These are phyloP conservation scores for Didymella sp. DNA, from an alignment of 2,329 filamentous ascomycete genomes.

Conservation along the genomic window DNA sequence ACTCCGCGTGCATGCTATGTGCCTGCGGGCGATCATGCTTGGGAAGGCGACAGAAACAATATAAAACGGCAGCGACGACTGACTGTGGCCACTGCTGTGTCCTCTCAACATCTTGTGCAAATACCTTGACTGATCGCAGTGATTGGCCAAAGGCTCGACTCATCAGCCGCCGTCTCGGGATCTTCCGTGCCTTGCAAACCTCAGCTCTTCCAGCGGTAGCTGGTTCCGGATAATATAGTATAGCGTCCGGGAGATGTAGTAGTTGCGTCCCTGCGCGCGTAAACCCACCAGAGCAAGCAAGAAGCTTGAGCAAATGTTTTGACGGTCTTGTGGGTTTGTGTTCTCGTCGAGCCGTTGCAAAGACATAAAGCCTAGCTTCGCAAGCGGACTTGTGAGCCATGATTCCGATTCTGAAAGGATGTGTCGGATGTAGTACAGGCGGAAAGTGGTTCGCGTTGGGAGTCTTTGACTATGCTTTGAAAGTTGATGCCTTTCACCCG, in stretches of 20 bases:
- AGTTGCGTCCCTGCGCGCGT: neutral
- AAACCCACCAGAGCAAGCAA: neutral
- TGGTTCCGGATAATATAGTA: neutral
- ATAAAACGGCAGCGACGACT: too few species aligned
- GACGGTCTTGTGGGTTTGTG: neutral
- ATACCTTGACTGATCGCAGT: too few species aligned
- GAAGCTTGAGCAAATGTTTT: neutral
- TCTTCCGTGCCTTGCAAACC: neutral
- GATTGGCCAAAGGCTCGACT: too few species aligned
- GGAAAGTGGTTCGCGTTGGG: neutral
- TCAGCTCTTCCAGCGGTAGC: neutral
- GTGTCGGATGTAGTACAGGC: neutral
- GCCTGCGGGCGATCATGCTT: too few species aligned
- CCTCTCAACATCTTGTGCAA: too few species aligned
- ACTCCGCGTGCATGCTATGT: too few species aligned
- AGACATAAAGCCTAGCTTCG: neutral
- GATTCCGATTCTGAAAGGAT: neutral
- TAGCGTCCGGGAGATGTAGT: neutral
- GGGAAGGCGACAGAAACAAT: too few species aligned
- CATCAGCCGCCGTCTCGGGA: neutral
- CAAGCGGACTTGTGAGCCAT: neutral
- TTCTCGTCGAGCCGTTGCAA: neutral
- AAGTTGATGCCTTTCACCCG: neutral
- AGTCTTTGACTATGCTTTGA: neutral
- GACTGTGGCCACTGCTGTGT: too few species aligned